A percentile compares a stretch with the other conserved stretches of the same genome.
These are phyloP conservation scores for Colletotrichum liriopes DNA, from an alignment of 2,329 filamentous ascomycete genomes.

Conservation along the genomic window DNA sequence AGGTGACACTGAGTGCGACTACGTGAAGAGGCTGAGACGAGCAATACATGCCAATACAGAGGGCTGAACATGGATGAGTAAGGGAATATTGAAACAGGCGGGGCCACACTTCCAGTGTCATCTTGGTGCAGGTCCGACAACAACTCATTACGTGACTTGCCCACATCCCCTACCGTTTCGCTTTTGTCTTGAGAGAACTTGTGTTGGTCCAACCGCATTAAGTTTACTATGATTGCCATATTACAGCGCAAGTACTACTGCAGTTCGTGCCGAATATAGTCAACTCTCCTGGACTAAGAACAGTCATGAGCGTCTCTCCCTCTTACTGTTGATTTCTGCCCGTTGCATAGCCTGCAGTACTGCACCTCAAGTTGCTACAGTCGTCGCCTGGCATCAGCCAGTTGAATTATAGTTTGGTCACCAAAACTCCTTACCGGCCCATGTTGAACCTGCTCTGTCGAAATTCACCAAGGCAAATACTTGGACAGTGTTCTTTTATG, in stretches of 20 bases:
- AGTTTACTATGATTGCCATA: not conserved
- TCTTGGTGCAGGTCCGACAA: not conserved
- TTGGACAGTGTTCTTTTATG: too few relatives aligned
- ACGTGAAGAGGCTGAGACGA: not conserved
- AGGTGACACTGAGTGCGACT: not conserved
- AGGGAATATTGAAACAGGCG: conserved; percentile 28
- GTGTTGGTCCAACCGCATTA: not conserved
- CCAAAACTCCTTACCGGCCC: too few relatives aligned
- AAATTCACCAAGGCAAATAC: not conserved
- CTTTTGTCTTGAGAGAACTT: not conserved
- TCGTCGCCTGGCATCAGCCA: not conserved
- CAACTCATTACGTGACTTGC: not conserved
- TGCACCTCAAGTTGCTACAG: not conserved
- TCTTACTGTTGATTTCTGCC: too few relatives aligned
- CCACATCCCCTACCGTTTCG: not conserved
- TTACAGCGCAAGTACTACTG: not conserved
- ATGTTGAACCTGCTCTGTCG: too few relatives aligned
- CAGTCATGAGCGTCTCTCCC: not conserved
- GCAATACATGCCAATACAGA: not conserved
- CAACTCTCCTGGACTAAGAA: not conserved
- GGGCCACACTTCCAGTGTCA: conserved; percentile 12
- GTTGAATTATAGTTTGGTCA: not conserved
- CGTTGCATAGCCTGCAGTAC: not conserved
- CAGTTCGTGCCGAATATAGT: not conserved
- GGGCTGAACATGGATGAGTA: not conserved